Evolutionary conservation across 352 stramenopile species (phyloP), one percentile per base, ranked within the genome.

Genomic region (Phytophthora multivora): DNA sequence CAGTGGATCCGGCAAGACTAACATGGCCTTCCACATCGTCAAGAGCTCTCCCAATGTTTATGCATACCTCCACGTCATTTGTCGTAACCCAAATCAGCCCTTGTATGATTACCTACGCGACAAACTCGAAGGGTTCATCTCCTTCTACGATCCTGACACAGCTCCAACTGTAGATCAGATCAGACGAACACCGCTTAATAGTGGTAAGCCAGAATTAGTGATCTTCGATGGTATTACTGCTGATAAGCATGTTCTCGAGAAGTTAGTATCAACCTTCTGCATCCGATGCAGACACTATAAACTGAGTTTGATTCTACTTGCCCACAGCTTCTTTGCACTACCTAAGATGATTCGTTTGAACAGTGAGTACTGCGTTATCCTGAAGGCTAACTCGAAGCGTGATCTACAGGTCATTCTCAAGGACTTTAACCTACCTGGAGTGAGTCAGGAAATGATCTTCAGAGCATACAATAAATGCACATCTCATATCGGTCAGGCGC

Each of bases 71-170:
- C 18, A 30, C 10, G 19, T 48, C 41, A 48, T 48, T 31, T 30
- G 19, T 31, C 41, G 41, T 21, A 48, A 48, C 49, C 12, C 36
- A 10, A 30, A 65, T 7, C 62, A 70, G 30, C 41, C 59, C 10
- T 30, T 70, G 11, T 71, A 66, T 16, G 48, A 66, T 2, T 66
- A 63, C 25, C 47, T 71, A 5, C 47, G 48, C 13, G 63, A 71
- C 3, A 71, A 71, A 40, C 16, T 66, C 3, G 53, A 66, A 16
- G 63, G 47, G 3, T 62, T 62, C 33, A 43, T 62, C n/a, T 41
- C 54, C 2, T 62, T 62, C 6, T 38, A 36, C 16, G 15, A 66
- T 45, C 42, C 51, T 38, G 36, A 70, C 21, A 45, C 33, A 2
- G 28, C 41, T 40, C 52, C 52, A 12, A 52, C 9, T 11, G 52